Evolutionary conservation across 2,329 filamentous ascomycete species (phyloP), one percentile per base, ranked within the genome.

Genomic region (Esteya vermicola): DNA sequence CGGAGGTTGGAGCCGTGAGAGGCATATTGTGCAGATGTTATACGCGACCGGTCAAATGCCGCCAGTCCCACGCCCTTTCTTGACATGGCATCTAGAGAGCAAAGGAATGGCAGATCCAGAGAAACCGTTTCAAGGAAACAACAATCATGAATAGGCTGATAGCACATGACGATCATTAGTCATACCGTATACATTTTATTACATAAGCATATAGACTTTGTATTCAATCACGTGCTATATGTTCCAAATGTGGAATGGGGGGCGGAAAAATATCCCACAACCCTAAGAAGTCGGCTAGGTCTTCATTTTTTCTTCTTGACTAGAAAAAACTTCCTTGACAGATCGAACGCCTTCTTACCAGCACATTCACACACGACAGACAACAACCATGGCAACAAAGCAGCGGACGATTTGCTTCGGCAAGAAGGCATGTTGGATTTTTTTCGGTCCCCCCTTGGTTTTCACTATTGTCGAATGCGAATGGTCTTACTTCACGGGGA

Each of bases 361-460:
- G 39, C 41, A 41, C 41, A 39, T 26, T 31, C 40, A 43, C 33
- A 38, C 18, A 21, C 28, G 31, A 44, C 33, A 42, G 38, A 37
- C 40, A 46, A 61, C 63, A 71, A 83, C 61, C 67, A 85, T 85
- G 78, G 80, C 82, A 67, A 70, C 78, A 59, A 70, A 74, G 57
- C 80, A 83, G 70, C 82, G 77, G 68, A 82, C 86, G 60, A 86
- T 94, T 78, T 94, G 86, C 83, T 95, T 96, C 83, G 88, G 88
- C 81, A 95, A 95, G 81, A 88, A 88, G 47, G 47, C 41, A 46
- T 41, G 45, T 45, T 35, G 7, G 13, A n/a, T 20, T 12, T n/a
- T 20, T 21, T 12, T 21, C 22, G 21, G 4, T 39, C 22, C 12
- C 22, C 6, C 25, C 33, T 25, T 16, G 14, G 10, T 21, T 26